Base-by-base conservation (phyloP, 805 yeast species). In the Tetrapisispora iriomotensis region DNA sequence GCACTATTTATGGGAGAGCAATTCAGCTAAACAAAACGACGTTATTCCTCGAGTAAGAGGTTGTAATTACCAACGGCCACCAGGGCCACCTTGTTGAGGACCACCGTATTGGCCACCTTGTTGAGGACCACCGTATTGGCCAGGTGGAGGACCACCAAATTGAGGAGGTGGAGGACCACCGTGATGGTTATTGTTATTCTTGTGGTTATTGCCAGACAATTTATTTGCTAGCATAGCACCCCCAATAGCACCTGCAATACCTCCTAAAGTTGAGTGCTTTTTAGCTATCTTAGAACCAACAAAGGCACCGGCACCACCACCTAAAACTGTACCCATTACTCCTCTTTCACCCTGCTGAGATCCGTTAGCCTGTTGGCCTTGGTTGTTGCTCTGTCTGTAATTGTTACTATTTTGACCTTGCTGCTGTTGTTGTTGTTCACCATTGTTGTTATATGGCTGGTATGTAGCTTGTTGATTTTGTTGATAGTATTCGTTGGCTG, bases 171-270 rank as follows among this genome's bases (percentile, higher is more conserved):
- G 34, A 29, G 46, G 39, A 7, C 21, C 36, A 15, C 48, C 49
- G 10, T 47, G 43, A 3, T 18, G 29, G 14, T 17, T 21, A 21
- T 24, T 21, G 7, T 30, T 29, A 23, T 38, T 25, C 7, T 23
- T n/a, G 34, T 30, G 41, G 33, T 17, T 28, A 8, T 12, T 19
- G 20, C 14, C 40, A 38, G 36, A 34, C 24, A 29, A 45, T 58
- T 74, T 71, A 61, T 74, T 67, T 34, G 76, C 79, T 20, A 66
- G 64, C 40, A 72, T 46, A 8, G 78, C 79, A 56, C 80, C 80
- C 23, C 65, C 70, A 43, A 75, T 43, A 30, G 74, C 78, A 56
- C 80, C 81, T 23, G 65, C 66, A 40, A 71, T 56, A 36, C 69
- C 68, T 36, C 74, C 72, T 18, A 72, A 44, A 15, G 54, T 56